phyloP scores from a whole-genome alignment of 148 eudicot species.

The Chenopodium suecicum region DNA sequence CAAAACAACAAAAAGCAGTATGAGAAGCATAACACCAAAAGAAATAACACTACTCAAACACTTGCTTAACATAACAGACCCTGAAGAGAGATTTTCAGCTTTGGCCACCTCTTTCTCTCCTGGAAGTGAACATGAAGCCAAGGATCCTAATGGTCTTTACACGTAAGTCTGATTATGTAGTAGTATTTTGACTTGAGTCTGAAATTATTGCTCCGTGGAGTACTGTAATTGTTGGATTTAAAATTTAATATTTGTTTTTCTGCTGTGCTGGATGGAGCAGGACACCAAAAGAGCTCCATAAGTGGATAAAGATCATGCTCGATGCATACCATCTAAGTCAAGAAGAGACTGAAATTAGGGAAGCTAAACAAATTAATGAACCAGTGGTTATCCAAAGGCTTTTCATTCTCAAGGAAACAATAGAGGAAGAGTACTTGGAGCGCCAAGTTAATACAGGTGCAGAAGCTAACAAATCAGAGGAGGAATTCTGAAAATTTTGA shows the following conservation, averaged over 20 bases:
- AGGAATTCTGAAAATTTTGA: conserved; percentile 7
- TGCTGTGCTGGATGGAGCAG: conserved; percentile 38
- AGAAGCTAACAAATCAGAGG: conserved; percentile 29
- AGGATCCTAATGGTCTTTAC: conserved; percentile 69
- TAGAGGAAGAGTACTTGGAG: conserved; percentile 85
- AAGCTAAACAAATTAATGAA: conserved; percentile 72
- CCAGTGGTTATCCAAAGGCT: conserved; percentile 92
- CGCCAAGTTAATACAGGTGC: conserved; percentile 37
- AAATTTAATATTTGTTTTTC: not conserved
- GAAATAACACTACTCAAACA: conserved; percentile 91
- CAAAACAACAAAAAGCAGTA: conserved; percentile 85
- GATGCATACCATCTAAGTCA: conserved; percentile 74
- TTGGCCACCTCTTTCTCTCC: conserved; percentile 91
- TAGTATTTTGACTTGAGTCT: not conserved
- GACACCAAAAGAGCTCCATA: conserved; percentile 91
- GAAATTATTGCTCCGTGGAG: not conserved
- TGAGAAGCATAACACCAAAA: conserved; percentile 81
- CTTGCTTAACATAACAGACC: conserved; percentile 86
- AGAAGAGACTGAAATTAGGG: conserved; percentile 87
- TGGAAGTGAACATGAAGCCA: conserved; percentile 62
- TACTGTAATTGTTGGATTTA: not conserved
- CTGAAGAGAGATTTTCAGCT: conserved; percentile 97
- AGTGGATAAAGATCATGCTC: conserved; percentile 91
- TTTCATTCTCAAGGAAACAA: conserved; percentile 80
- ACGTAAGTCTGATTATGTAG: conserved; percentile 46